Evolutionary conservation across 1,284 basidiomycete species (phyloP).

Genomic region (Apiotrichum brassicae): DNA sequence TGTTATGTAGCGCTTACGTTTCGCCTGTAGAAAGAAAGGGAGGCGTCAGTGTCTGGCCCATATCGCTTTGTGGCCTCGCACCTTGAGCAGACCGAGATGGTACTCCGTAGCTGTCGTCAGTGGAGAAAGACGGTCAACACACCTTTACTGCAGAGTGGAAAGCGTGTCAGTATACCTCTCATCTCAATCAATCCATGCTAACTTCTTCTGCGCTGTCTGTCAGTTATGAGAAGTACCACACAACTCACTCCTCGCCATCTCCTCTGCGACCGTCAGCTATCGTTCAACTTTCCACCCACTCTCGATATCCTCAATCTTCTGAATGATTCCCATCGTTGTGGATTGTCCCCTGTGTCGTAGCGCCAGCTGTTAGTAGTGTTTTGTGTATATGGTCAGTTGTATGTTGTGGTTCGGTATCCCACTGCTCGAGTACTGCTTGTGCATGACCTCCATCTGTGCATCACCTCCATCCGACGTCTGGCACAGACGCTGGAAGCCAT

Average conservation of each 20-base stretch:
- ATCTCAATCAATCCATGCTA: slow-evolving; percentile 48
- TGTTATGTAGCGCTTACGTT: slow-evolving; percentile 23
- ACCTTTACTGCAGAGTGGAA: slow-evolving; percentile 18
- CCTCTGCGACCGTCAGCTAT: slow-evolving; percentile 55
- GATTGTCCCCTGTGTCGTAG: neutral
- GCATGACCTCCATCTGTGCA: too few relatives aligned
- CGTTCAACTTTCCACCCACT: slow-evolving; percentile 51
- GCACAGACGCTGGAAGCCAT: too few relatives aligned
- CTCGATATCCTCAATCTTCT: slow-evolving; percentile 95
- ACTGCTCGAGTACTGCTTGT: too few relatives aligned
- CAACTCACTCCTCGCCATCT: slow-evolving; percentile 83
- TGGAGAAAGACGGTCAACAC: neutral
- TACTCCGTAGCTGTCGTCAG: slow-evolving; percentile 68
- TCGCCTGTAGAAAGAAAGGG: slow-evolving; percentile 23
- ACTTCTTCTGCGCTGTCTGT: slow-evolving; percentile 80
- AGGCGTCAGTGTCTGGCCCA: neutral
- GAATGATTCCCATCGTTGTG: slow-evolving; percentile 71
- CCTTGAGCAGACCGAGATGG: slow-evolving; percentile 55
- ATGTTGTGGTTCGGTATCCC: too few relatives aligned
- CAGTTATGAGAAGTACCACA: neutral
- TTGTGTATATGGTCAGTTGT: neutral
- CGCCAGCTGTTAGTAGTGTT: neutral
- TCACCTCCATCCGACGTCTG: too few relatives aligned
- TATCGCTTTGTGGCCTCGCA: slow-evolving; percentile 1
- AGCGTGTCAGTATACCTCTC: neutral